phyloP scores from a whole-genome alignment of 1,139 yeast species.

The Candida sp. region DNA sequence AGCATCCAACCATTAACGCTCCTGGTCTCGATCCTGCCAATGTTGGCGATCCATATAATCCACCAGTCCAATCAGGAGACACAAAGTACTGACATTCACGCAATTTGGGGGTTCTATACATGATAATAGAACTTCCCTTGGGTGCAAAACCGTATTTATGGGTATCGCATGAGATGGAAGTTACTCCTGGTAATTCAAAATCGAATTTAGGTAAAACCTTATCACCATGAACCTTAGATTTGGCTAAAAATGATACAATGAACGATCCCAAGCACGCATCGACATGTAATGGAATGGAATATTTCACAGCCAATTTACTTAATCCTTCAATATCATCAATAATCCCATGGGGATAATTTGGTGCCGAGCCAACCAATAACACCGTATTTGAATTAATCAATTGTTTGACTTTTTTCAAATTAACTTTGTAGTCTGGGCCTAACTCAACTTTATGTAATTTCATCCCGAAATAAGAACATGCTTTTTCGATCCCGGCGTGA shows the following conservation, averaged over 20 bases:
- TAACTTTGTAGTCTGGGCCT: constrained; percentile 66
- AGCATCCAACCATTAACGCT: constrained; percentile 93
- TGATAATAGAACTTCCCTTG: constrained; percentile 88
- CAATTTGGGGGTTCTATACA: constrained; percentile 70
- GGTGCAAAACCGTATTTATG: constrained; percentile 99
- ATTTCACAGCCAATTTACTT: constrained; percentile 58
- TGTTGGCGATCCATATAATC: constrained; percentile 94
- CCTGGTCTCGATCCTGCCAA: constrained; percentile 98
- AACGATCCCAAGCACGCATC: constrained; percentile 97
- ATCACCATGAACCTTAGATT: constrained; percentile 52
- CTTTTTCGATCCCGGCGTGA: constrained; percentile 96
- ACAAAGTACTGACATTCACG: constrained; percentile 85
- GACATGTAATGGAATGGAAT: constrained; percentile 82
- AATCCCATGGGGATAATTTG: constrained; percentile 96
- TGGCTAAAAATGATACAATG: constrained; percentile 74
- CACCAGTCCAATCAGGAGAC: constrained; percentile 88
- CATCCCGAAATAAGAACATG: constrained; percentile 88
- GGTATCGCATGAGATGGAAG: constrained; percentile 95
- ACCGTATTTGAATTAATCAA: constrained; percentile 78
- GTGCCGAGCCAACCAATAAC: constrained; percentile 87
- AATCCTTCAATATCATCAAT: constrained; percentile 82
- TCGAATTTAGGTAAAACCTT: constrained; percentile 63
- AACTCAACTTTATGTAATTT: constrained; percentile 77
- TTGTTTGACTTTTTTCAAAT: constrained; percentile 56
- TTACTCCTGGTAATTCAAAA: constrained; percentile 90